phyloP scores from a whole-genome alignment of 23 red algal genomes.

The Rhodosorus marinus region DNA sequence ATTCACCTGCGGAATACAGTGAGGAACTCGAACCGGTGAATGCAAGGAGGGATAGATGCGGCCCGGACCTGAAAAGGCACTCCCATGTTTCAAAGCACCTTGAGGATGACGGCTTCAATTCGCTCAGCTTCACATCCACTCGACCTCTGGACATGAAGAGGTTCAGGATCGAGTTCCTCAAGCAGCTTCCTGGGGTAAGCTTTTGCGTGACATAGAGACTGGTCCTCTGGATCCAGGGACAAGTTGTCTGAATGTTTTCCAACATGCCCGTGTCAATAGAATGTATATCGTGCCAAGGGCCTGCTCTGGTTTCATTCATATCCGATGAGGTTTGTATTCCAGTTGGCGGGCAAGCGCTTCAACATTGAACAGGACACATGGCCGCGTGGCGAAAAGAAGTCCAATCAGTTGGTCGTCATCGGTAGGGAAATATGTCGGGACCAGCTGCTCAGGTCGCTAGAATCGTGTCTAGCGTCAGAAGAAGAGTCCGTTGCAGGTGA shows the following conservation, averaged over 20 bases:
- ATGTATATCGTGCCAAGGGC: slow-evolving; percentile 82
- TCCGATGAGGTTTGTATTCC: slow-evolving; percentile 52
- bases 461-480: too few relatives aligned
- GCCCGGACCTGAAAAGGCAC: slow-evolving; percentile 1
- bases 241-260: too few relatives aligned
- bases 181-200: too few relatives aligned
- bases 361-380: slow-evolving; percentile 74
- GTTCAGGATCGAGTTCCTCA: slow-evolving; percentile 53
- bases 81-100: slow-evolving; percentile 8
- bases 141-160: slow-evolving; percentile 23
- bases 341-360: slow-evolving; percentile 44
- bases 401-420: slow-evolving; percentile 84
- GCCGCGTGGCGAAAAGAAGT: slow-evolving; percentile 37
- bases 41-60: background rate
- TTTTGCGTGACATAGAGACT: too few relatives aligned
- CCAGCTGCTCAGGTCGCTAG: slow-evolving; percentile 13
- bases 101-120: slow-evolving; percentile 52
- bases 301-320: slow-evolving; percentile 66
- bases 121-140: slow-evolving; percentile 31
- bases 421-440: slow-evolving; percentile 55
- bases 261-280: too few relatives aligned
- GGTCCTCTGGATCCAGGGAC: too few relatives aligned
- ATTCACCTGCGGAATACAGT: background rate
- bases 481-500: too few relatives aligned
- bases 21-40: background rate